Base-by-base conservation (phyloP, 257 asterid species). In the Gentiana straminea region DNA sequence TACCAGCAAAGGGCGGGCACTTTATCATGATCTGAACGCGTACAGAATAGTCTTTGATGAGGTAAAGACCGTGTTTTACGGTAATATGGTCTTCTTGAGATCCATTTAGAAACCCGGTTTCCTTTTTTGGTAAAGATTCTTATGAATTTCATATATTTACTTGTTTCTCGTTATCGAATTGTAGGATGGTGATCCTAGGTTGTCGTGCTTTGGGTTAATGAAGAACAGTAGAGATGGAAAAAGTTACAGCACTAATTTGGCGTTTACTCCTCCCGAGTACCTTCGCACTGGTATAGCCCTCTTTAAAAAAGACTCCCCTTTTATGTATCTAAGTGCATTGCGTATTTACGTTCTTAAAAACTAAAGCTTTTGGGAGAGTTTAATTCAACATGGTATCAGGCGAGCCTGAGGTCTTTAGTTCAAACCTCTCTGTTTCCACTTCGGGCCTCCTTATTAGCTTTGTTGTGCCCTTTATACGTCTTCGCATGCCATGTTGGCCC, bases 21-120 rank as follows among this genome's bases (percentile, higher is more conserved):
- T 91, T 64, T 91, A 91, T 77, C 98, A 91, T 55, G 98, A 91
- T 72, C 92, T 91, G 52, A 91, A 91, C 81, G 96, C 98, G 65
- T 91, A 88, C 74, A 81, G 95, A 73, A 68, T 88, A 59, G 79
- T 85, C 62, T 91, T 91, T 76, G 98, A 91, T 78, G 84, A 84
- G 61, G 98, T 79, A 78, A 76, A 92, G 10, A 33, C 68, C 51
- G 64, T 41, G 62, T 52, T 54, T 15, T 35, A 10, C 8, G 24
- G 9, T 57, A 24, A 1, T 48, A 34, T 49, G 24, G 43, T 49
- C 35, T 53, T 62, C 8, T 46, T n/a, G 39, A 9, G 15, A 36
- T n/a, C 46, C 9, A 10, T 13, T 5, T n/a, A 35, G 35, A 33
- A 55, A 55, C 48, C 48, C 8, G 13, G 8, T 43, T 41, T 2